Base-by-base conservation (phyloP, 2,329 filamentous ascomycete species). In the Magnaporthiopsis incrustans region DNA sequence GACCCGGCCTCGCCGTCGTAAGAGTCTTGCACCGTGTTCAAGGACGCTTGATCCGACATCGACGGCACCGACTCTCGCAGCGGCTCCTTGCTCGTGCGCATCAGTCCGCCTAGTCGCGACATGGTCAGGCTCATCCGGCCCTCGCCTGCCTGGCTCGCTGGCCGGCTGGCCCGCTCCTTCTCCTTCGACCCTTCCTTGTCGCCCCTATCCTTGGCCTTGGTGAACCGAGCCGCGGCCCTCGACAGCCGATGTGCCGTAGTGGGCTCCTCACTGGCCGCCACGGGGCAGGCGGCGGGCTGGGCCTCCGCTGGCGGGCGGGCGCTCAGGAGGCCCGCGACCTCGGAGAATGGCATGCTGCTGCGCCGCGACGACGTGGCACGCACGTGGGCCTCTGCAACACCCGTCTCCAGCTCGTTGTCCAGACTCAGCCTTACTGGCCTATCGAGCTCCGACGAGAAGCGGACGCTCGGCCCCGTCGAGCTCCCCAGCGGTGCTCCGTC, bases 131-230 rank as follows among this genome's bases (percentile, higher is more conserved):
- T 86, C 64, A 86, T 81, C 4, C 85, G 79, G 22, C 78, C 79
- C 67, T 88, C 85, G 33, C 84, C 83, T 1, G 78, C 81, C 68
- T 87, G 84, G 69, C 85, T 88, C 25, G 75, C 76, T 5, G 85
- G 82, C 15, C 85, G 81, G 67, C 85, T 86, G 68, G 80, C 79
- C 62, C 56, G 30, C 14, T 63, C 62, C 57, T 58, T 59, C 57
- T 63, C 62, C 53, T 57, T 56, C 3, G 25, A 22, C 8, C 6
- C 30, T n/a, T 63, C 61, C 33, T 57, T 56, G 33, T 63, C 61
- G 25, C 30, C 57, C 15, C 57, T 63, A 14, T 64, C 60, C 11
- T 67, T 68, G 63, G 76, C 69, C 73, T 77, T 72, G 27, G 80
- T 74, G 67, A 87, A 85, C 60, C 79, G 80, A 6, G 82, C 81